phyloP scores from a whole-genome alignment of 2,329 filamentous ascomycete species.

The Fusarium proliferatum region DNA sequence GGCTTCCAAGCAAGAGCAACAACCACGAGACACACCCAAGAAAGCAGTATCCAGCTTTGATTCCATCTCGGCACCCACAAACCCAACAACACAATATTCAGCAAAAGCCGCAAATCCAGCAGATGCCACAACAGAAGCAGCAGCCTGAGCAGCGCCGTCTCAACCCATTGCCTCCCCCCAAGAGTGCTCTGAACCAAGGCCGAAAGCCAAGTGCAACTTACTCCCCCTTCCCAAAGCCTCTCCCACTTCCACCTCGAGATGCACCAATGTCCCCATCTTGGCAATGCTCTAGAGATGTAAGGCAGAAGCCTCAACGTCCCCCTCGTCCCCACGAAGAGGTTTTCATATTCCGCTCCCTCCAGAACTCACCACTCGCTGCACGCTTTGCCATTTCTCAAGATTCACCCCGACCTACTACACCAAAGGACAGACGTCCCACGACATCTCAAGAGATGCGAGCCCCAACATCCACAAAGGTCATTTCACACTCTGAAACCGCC shows the following conservation, averaged over 20 bases:
- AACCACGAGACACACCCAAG: slow-evolving; percentile 25
- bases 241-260: slow-evolving; percentile 50
- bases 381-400: slow-evolving; percentile 33
- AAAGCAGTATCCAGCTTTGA: slow-evolving; percentile 49
- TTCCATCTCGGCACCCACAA: slow-evolving; percentile 46
- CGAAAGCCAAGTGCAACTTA: slow-evolving; percentile 50
- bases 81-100: slow-evolving; percentile 13
- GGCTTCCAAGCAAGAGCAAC: slow-evolving; percentile 46
- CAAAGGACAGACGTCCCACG: slow-evolving; percentile 25
- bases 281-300: slow-evolving; percentile 40
- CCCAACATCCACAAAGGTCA: slow-evolving; percentile 15
- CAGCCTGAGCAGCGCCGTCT: slow-evolving; percentile 42
- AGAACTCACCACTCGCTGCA: slow-evolving; percentile 21
- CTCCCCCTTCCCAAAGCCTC: slow-evolving; percentile 57
- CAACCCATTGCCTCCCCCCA: slow-evolving; percentile 44
- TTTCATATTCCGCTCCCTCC: slow-evolving; percentile 27
- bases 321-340: slow-evolving; percentile 45
- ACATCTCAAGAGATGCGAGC: slow-evolving; percentile 27
- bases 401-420: slow-evolving; percentile 28
- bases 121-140: slow-evolving; percentile 9
- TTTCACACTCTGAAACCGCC: slow-evolving; percentile 35
- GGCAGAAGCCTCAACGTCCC: slow-evolving; percentile 45
- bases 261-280: slow-evolving; percentile 43
- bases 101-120: background rate
- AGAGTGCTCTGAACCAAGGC: slow-evolving; percentile 29